Percentiles rank a stretch among this genome's conserved stretches.
phyloP scores from a whole-genome alignment of 2,329 filamentous ascomycete species.

The Colletotrichum liriopes region DNA sequence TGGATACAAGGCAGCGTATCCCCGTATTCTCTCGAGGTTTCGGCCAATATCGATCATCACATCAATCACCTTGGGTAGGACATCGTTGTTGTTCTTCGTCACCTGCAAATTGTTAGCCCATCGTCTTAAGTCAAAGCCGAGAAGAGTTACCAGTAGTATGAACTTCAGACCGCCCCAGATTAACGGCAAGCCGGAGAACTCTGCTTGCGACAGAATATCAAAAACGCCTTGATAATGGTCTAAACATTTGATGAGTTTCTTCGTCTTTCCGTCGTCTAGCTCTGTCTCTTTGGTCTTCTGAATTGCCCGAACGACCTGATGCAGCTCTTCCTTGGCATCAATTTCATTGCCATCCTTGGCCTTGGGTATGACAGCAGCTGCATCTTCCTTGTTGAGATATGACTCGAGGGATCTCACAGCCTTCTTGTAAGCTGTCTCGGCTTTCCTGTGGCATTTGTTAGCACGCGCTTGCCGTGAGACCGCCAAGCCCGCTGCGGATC shows the following conservation, averaged over 20 bases:
- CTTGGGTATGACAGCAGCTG: slow-evolving; percentile 29
- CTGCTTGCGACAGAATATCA: slow-evolving; percentile 48
- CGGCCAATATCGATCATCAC: slow-evolving; percentile 48
- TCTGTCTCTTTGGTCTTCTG: slow-evolving; percentile 33
- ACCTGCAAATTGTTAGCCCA: slow-evolving; percentile 34
- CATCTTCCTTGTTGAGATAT: slow-evolving; percentile 44
- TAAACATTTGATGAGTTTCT: slow-evolving; percentile 45
- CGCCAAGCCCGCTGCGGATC: neutral
- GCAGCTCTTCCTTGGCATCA: slow-evolving; percentile 43
- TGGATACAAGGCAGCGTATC: slow-evolving; percentile 45
- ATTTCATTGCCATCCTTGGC: slow-evolving; percentile 32
- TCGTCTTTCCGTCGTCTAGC: slow-evolving; percentile 43
- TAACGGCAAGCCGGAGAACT: slow-evolving; percentile 47
- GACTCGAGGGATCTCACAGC: slow-evolving; percentile 45
- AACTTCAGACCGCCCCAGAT: slow-evolving; percentile 48
- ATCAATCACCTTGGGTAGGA: slow-evolving; percentile 47
- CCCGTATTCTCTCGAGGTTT: slow-evolving; percentile 46
- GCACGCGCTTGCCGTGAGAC: slow-evolving; percentile 11
- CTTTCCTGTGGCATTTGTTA: slow-evolving; percentile 37
- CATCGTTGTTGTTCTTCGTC: slow-evolving; percentile 47
- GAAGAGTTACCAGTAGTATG: slow-evolving; percentile 24
- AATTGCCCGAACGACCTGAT: slow-evolving; percentile 40
- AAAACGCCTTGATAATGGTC: slow-evolving; percentile 48
- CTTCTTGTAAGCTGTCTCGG: slow-evolving; percentile 43
- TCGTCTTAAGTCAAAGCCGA: neutral